A percentile compares a stretch with the other conserved stretches of the same genome.
Conservation (phyloP, 345 rosid genomes). For the Eucalyptus grandis region DNA sequence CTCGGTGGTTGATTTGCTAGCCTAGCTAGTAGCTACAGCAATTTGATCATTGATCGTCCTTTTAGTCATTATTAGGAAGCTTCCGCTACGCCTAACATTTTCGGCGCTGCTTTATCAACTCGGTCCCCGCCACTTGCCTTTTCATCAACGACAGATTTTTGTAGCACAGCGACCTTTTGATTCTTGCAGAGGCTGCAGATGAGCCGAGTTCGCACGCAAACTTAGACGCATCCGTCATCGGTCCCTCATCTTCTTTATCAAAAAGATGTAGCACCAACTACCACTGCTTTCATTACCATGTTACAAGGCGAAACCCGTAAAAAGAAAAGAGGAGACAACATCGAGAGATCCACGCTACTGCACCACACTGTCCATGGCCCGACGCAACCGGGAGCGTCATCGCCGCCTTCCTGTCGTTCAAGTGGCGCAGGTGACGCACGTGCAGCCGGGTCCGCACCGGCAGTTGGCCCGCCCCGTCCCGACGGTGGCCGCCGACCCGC, state of each 20-base stretch:
- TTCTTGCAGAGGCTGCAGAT: background rate
- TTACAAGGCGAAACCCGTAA: background rate
- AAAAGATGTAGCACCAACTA: background rate
- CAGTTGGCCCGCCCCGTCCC: slow-evolving; percentile 14
- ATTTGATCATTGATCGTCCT: background rate
- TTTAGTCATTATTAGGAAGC: background rate
- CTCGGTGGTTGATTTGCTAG: background rate
- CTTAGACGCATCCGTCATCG: background rate
- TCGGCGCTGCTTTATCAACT: background rate
- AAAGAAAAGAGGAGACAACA: background rate
- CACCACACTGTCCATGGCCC: background rate
- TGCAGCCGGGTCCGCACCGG: slow-evolving; percentile 25
- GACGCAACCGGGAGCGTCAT: background rate
- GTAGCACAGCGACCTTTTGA: background rate
- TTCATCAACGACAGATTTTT: background rate
- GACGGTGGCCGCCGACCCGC: background rate
- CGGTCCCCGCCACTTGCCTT: background rate
- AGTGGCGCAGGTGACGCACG: slow-evolving; percentile 19
- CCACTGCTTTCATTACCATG: background rate
- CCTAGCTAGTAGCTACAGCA: background rate
- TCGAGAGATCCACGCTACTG: background rate
- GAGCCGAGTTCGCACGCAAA: background rate
- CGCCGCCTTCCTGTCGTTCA: background rate
- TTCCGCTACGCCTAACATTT: background rate
- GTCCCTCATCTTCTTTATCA: background rate